These are phyloP conservation scores for Buxus sempervirens DNA, from an alignment of 164 flowering plant species.

Conservation along the genomic window DNA sequence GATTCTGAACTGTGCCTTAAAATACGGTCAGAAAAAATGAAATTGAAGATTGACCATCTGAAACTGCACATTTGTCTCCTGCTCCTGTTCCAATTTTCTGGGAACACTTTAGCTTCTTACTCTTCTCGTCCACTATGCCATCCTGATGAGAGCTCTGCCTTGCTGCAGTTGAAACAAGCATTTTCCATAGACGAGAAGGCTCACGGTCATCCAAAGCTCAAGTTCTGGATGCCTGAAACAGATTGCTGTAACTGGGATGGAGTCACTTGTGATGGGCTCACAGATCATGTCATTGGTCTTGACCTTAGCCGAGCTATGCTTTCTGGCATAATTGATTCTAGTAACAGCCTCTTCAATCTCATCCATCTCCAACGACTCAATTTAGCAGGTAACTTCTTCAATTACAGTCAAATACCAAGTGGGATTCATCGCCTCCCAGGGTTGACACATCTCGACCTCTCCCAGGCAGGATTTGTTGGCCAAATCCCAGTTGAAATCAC, in stretches of 20 bases:
- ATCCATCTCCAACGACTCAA: conserved; percentile 20
- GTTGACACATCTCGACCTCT: conserved; percentile 23
- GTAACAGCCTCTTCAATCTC: conserved; percentile 25
- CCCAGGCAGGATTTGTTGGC: conserved; percentile 19
- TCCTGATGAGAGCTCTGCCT: no score
- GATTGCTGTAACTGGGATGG: conserved; percentile 44
- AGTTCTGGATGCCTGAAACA: conserved; percentile 27
- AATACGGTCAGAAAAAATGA: no score
- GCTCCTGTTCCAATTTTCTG: no score
- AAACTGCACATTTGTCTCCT: no score
- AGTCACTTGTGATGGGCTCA: conserved; percentile 20
- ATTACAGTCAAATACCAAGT: conserved; percentile 20
- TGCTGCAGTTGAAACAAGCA: no score
- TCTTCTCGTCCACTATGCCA: no score
- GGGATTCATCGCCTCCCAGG: conserved; percentile 12
- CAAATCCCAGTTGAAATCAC: conserved; percentile 25
- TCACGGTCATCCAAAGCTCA: conserved; percentile 10
- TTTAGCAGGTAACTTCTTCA: conserved; percentile 26
- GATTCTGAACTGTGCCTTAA: no score
- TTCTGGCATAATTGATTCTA: conserved; percentile 21
- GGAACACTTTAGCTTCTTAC: no score
- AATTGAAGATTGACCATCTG: no score
- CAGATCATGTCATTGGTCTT: conserved; percentile 29
- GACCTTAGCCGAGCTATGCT: conserved; percentile 27
- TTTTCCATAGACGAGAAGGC: no score